Percentiles rank a stretch among this genome's conserved stretches.
phyloP scores from a whole-genome alignment of 805 yeast genomes.

The Kuraishia borneana region DNA sequence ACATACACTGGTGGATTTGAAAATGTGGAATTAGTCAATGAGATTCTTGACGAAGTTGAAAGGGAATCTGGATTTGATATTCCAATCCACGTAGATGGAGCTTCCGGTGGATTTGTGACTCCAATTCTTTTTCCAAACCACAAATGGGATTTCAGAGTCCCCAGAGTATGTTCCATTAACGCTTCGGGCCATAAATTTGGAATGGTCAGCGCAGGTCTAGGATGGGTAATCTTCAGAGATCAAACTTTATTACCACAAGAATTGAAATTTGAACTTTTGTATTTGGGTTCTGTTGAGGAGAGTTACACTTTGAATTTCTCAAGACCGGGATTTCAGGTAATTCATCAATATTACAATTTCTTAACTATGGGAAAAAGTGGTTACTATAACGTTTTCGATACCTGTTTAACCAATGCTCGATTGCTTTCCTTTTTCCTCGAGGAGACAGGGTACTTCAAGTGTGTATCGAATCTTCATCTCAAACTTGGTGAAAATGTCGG shows the following conservation, averaged over 20 bases:
- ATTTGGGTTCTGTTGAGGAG: constrained; percentile 83
- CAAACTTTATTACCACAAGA: constrained; percentile 52
- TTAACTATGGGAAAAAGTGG: constrained; percentile 64
- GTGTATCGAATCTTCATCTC: constrained; percentile 71
- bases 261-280: constrained; percentile 67
- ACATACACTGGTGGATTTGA: constrained; percentile 93
- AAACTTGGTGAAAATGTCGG: constrained; percentile 20
- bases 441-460: constrained; percentile 53
- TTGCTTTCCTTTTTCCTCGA: constrained; percentile 51
- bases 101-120: constrained; percentile 83
- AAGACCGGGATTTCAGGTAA: constrained; percentile 85
- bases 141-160: constrained; percentile 74
- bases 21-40: constrained; percentile 48
- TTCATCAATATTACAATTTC: constrained; percentile 80
- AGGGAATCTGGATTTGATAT: constrained; percentile 52
- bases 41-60: constrained; percentile 62
- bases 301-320: constrained; percentile 82
- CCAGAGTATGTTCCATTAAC: constrained; percentile 75
- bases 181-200: constrained; percentile 94
- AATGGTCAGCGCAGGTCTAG: constrained; percentile 79
- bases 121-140: constrained; percentile 71
- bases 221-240: constrained; percentile 85
- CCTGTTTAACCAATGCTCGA: constrained; percentile 65
- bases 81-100: constrained; percentile 91
- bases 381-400: constrained; percentile 48